Percentiles rank a stretch among this genome's conserved stretches.
These are phyloP conservation scores for Penicillium arizonense DNA, from an alignment of 495 filamentous ascomycete genomes.

Conservation along the genomic window DNA sequence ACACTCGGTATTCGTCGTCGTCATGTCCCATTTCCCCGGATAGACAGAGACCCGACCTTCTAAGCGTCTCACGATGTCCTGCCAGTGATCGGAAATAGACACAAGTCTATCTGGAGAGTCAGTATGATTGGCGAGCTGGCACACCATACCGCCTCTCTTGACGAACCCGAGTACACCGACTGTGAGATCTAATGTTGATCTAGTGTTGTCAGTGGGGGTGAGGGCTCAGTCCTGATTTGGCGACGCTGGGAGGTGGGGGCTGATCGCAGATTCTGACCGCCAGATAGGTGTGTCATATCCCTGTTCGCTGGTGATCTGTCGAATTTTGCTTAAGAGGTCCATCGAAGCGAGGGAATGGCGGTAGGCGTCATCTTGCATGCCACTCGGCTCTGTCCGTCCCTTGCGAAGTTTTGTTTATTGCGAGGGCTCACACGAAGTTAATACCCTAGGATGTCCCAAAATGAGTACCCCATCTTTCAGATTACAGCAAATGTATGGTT, in stretches of 20 bases:
- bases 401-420: too few species aligned
- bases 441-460: too few species aligned
- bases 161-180: background rate
- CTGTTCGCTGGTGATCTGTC: background rate
- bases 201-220: background rate
- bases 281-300: background rate
- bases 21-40: background rate
- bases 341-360: background rate
- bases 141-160: background rate
- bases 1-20: background rate
- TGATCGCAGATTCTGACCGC: conserved; percentile 1
- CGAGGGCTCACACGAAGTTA: too few species aligned
- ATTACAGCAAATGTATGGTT: too few species aligned
- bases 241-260: background rate
- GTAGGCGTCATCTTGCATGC: background rate
- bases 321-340: background rate
- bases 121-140: background rate
- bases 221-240: background rate
- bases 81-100: background rate
- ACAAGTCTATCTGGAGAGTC: background rate
- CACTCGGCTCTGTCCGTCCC: too few species aligned
- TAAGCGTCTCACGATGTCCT: background rate
- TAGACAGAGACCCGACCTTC: background rate
- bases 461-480: too few species aligned
- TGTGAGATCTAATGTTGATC: conserved; percentile 1